phyloP scores from a whole-genome alignment of 257 asterid genomes.

The Fraxinus cuspidata region DNA sequence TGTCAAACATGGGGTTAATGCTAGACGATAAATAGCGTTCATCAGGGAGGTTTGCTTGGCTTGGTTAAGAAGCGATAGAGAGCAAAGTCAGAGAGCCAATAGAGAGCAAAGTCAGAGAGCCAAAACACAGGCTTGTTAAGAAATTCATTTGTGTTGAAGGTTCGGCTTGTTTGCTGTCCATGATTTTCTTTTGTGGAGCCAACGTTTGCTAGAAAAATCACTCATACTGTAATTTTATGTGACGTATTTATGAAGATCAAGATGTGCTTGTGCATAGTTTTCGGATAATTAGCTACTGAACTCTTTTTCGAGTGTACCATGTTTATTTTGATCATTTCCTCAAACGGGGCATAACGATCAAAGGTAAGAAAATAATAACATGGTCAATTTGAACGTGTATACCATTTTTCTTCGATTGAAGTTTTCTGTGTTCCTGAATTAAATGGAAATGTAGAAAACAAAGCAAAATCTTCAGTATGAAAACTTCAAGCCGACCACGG shows the following conservation, averaged over 20 bases:
- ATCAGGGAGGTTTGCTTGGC: background rate
- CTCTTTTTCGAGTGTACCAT: background rate
- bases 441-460: background rate
- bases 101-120: background rate
- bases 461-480: background rate
- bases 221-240: background rate
- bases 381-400: background rate
- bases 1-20: too few species aligned
- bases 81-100: background rate
- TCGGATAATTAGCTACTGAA: background rate
- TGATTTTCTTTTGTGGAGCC: background rate
- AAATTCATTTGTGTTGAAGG: background rate
- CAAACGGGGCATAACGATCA: background rate
- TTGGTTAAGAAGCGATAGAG: background rate
- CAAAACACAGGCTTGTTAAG: background rate
- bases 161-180: background rate
- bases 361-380: background rate
- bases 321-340: background rate
- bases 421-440: background rate
- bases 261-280: background rate
- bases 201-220: background rate
- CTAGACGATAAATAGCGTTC: background rate
- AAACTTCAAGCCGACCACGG: slow-evolving; percentile 77
- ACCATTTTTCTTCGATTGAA: background rate
- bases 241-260: background rate